A percentile compares a stretch with the other conserved stretches of the same genome.
phyloP scores from a whole-genome alignment of 2,329 filamentous ascomycete species.

The Ophiostoma triangulosporum region DNA sequence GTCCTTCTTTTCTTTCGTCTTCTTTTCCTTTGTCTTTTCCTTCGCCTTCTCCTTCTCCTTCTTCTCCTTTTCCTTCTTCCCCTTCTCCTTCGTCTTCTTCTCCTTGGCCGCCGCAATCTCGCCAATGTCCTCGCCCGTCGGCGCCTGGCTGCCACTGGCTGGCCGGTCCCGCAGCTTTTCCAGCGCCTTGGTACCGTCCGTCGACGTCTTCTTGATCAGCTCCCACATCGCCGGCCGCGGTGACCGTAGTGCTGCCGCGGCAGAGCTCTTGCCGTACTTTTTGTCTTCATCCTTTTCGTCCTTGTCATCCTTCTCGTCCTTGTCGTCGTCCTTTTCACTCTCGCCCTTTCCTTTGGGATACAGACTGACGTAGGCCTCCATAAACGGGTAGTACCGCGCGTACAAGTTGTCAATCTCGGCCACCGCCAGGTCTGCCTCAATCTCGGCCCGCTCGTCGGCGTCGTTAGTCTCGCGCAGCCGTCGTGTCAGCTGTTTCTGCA shows the following conservation, averaged over 20 bases:
- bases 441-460: constrained; percentile 33
- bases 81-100: constrained; percentile 1
- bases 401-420: constrained; percentile 66
- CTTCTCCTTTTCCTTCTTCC: neutral
- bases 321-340: constrained; percentile 21
- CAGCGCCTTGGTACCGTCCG: constrained; percentile 37
- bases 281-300: constrained; percentile 25
- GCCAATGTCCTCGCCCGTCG: neutral
- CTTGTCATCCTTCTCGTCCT: constrained; percentile 7
- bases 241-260: constrained; percentile 28
- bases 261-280: constrained; percentile 20
- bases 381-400: constrained; percentile 56
- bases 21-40: neutral
- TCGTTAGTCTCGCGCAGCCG: constrained; percentile 39
- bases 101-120: neutral
- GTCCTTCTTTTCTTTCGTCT: constrained; percentile 1
- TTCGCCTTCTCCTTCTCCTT: neutral
- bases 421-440: constrained; percentile 48
- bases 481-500: constrained; percentile 50
- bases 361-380: constrained; percentile 55
- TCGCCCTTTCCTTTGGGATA: constrained; percentile 28
- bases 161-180: constrained; percentile 41
- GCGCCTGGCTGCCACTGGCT: constrained; percentile 10
- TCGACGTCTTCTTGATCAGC: constrained; percentile 50
- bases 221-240: constrained; percentile 52